Conservation (phyloP, 352 stramenopile genomes). For the Phytophthora hybrid region DNA sequence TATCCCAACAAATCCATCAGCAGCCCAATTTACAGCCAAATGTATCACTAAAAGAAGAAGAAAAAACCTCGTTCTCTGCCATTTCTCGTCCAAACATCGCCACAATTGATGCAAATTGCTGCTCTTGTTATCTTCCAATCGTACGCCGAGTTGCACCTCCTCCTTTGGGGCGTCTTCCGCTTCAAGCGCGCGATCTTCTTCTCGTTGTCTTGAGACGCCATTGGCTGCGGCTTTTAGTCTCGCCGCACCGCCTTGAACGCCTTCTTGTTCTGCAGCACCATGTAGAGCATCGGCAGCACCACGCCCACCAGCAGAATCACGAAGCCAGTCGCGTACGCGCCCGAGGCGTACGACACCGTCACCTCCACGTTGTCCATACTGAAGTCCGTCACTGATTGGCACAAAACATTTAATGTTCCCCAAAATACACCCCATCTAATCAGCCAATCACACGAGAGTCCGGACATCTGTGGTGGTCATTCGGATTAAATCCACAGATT, state of each 20-base stretch:
- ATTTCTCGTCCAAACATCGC: conserved; percentile 14
- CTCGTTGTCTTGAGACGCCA: background rate
- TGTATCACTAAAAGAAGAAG: conserved; percentile 30
- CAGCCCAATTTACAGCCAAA: background rate
- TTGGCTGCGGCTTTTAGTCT: conserved; percentile 42
- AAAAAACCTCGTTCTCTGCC: conserved; percentile 13
- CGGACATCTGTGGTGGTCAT: conserved; percentile 4
- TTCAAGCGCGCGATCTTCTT: too few species aligned
- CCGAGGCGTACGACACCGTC: conserved; percentile 75
- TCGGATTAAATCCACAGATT: background rate
- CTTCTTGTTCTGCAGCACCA: conserved; percentile 90
- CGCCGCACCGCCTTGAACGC: conserved; percentile 84
- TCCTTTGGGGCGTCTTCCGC: too few species aligned
- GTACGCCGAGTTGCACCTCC: background rate
- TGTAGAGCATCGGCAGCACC: conserved; percentile 83
- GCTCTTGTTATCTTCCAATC: conserved; percentile 12
- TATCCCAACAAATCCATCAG: background rate
- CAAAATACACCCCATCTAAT: too few species aligned
- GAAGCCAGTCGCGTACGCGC: conserved; percentile 74
- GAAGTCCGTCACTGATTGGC: conserved; percentile 8
- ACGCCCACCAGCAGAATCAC: conserved; percentile 75
- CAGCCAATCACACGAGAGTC: conserved; percentile 12
- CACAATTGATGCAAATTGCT: background rate
- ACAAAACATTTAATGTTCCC: too few species aligned
- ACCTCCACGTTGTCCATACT: conserved; percentile 32